Conservation (phyloP, 2,329 filamentous ascomycete genomes). For the Diatrype stigma region DNA sequence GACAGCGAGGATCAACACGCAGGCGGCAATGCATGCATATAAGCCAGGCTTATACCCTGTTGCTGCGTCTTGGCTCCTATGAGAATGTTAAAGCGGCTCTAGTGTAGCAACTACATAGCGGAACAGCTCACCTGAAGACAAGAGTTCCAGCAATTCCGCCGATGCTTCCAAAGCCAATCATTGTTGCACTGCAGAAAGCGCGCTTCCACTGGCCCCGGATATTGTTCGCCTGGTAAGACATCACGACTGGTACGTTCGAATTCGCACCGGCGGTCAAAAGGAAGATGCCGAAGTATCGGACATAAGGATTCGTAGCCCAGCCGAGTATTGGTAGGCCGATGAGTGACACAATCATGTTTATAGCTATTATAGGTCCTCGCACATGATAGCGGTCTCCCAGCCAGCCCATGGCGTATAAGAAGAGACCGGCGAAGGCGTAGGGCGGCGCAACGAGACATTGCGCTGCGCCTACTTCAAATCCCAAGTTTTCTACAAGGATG, state of each 20-base stretch:
- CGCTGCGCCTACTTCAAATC: conserved; percentile 57
- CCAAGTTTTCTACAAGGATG: conserved; percentile 61
- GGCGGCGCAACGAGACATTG: conserved; percentile 71
- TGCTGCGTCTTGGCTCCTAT: conserved; percentile 44
- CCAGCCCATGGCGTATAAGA: conserved; percentile 59
- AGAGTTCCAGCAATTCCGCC: conserved; percentile 71
- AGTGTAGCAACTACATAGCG: not conserved
- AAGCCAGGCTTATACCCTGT: conserved; percentile 45
- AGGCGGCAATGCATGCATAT: conserved; percentile 46
- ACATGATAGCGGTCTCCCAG: conserved; percentile 62
- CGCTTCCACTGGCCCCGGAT: conserved; percentile 84
- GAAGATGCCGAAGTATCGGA: conserved; percentile 73
- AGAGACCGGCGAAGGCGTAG: conserved; percentile 59
- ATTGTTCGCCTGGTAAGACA: conserved; percentile 63
- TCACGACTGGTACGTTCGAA: conserved; percentile 45
- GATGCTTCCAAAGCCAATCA: conserved; percentile 71
- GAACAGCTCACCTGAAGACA: conserved; percentile 48
- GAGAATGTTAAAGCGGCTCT: not conserved
- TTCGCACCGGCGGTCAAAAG: conserved; percentile 73
- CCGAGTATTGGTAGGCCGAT: conserved; percentile 71
- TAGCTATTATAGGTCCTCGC: conserved; percentile 61
- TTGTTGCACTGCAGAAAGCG: conserved; percentile 69
- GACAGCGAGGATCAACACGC: conserved; percentile 37
- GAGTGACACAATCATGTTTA: conserved; percentile 62
- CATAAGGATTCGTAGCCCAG: conserved; percentile 51